Base-by-base conservation (phyloP, 164 flowering plant genomes). In the Amborella trichopoda region DNA sequence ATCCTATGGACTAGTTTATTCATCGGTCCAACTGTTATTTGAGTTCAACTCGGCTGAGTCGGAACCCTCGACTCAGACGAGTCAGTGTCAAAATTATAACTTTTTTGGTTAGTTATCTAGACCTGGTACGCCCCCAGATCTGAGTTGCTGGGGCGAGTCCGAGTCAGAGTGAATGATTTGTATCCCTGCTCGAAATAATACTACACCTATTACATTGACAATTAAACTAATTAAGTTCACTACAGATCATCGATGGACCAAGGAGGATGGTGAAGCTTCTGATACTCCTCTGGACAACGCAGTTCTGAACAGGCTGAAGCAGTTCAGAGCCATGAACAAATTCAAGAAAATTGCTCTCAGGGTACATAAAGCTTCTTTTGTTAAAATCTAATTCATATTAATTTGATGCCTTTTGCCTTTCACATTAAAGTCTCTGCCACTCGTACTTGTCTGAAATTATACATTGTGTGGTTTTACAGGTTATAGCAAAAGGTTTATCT, bases 211-310 rank as follows among this genome's bases (percentile, higher is more conserved):
- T 33, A 11, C 3, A 17, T 11, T 11, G 37, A 1, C 12, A 33
- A 13, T 17, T 1, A 17, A 33, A 33, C 37, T 33, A 2, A 33
- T 38, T 38, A 9, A 38, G 20, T 38, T n/a, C 9, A 38, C 41
- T 16, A n/a, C 69, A 89, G 95, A 66, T 74, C 95, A 90, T 72
- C 94, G 95, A 53, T 90, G 97, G 97, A 81, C 85, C 46, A 90
- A 83, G 73, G 94, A 88, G 70, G 97, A 77, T 57, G 97, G 97
- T 49, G 97, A 89, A 54, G 97, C 95, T 61, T 95, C 97, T 8
- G 97, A 86, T 55, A 77, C 71, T 48, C 97, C 97, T 43, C 91
- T 90, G 56, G 95, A 85, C 68, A 86, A 83, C 65, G 88, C 88
- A 28, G 97, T 90, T 6, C 52, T 90, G 16, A 68, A 55, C 32